These are phyloP conservation scores for Kodamaea jinghongensis DNA, from an alignment of 805 yeast species.

Conservation along the genomic window DNA sequence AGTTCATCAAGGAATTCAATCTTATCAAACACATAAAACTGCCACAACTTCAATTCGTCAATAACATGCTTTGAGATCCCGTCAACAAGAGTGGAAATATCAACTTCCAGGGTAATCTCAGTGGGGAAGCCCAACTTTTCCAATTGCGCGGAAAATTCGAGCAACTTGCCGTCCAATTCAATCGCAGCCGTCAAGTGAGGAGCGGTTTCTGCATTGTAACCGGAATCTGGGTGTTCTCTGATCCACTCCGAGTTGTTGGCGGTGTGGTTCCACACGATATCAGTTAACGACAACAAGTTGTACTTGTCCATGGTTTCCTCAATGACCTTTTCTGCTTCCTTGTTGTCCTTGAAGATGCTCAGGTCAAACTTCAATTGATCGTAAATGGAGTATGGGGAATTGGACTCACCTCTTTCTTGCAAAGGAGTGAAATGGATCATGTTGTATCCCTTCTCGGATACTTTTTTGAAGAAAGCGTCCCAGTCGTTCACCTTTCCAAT, in stretches of 20 bases:
- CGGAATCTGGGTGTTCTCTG: slow-evolving; percentile 81
- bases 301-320: slow-evolving; percentile 44
- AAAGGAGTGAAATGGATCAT: slow-evolving; percentile 96
- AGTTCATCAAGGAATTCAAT: slow-evolving; percentile 37
- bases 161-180: slow-evolving; percentile 69
- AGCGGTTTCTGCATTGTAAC: slow-evolving; percentile 82
- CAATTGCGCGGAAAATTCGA: slow-evolving; percentile 62
- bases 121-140: slow-evolving; percentile 61
- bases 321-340: slow-evolving; percentile 55
- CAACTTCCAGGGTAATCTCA: slow-evolving; percentile 46
- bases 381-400: slow-evolving; percentile 89
- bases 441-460: slow-evolving; percentile 79
- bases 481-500: slow-evolving; percentile 69
- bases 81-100: slow-evolving; percentile 59
- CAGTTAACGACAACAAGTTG: slow-evolving; percentile 76
- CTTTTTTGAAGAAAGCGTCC: slow-evolving; percentile 60
- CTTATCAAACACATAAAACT: slow-evolving; percentile 74
- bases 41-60: slow-evolving; percentile 74
- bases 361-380: slow-evolving; percentile 84
- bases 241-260: slow-evolving; percentile 90
- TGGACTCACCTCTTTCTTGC: slow-evolving; percentile 82
- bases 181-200: slow-evolving; percentile 86
- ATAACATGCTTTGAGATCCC: slow-evolving; percentile 66
- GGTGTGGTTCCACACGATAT: slow-evolving; percentile 92
- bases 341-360: slow-evolving; percentile 49